Percentiles rank a stretch among this genome's conserved stretches.
Conservation (phyloP, 148 eudicot species). For the Rhododendron griersonianum region DNA sequence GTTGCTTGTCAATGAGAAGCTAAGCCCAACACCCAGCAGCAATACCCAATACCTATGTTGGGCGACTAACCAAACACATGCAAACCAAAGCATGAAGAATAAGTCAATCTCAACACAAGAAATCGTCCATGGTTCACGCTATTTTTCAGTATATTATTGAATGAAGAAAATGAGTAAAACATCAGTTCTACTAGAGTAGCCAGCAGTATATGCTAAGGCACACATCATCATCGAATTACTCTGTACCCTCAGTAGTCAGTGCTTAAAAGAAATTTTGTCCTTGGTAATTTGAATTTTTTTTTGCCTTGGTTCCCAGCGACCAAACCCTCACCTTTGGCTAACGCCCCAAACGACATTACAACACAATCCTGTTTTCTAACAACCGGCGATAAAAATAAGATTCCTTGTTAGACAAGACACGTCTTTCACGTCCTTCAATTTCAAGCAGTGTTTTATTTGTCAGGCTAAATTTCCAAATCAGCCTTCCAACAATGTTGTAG, state of each 20-base stretch:
- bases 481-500: background rate
- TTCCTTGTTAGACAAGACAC: background rate
- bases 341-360: background rate
- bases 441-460: background rate
- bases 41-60: background rate
- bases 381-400: background rate
- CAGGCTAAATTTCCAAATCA: background rate
- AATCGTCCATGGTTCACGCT: background rate
- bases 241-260: background rate
- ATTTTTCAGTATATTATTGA: background rate
- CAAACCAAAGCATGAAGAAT: background rate
- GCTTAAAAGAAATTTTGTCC: background rate
- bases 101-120: background rate
- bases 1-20: background rate
- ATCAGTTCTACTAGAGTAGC: background rate
- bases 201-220: background rate
- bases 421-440: background rate
- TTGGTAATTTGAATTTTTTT: background rate
- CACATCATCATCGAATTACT: background rate
- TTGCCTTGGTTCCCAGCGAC: background rate
- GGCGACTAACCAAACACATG: background rate
- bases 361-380: background rate
- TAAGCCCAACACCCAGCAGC: background rate
- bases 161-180: background rate
- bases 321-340: background rate